Conservation (phyloP, 2,329 filamentous ascomycete species). For the Claviceps cyperi region DNA sequence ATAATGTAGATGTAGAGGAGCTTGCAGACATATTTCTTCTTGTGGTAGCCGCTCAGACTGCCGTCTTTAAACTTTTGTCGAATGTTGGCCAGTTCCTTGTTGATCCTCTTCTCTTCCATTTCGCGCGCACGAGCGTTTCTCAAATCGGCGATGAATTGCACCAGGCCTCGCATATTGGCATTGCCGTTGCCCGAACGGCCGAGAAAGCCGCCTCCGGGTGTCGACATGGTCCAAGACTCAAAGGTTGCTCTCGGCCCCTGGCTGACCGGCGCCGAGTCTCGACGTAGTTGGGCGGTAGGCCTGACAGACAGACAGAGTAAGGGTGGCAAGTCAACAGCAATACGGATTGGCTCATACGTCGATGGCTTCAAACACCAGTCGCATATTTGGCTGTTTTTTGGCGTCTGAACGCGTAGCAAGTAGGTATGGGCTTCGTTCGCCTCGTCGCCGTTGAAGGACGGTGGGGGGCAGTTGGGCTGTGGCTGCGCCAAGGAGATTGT, state of each 20-base stretch:
- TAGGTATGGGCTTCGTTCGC: neutral
- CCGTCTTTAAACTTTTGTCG: slow-evolving; percentile 96
- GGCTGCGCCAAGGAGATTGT: slow-evolving; percentile 1
- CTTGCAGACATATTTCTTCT: slow-evolving; percentile 99
- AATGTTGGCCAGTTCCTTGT: slow-evolving; percentile 98
- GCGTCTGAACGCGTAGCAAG: neutral
- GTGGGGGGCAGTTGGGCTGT: neutral
- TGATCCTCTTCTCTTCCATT: slow-evolving; percentile 96
- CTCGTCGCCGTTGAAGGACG: neutral
- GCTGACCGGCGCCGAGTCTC: neutral
- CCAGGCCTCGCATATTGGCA: slow-evolving; percentile 65
- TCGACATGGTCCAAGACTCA: slow-evolving; percentile 33
- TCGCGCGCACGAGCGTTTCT: slow-evolving; percentile 90
- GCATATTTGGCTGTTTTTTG: neutral
- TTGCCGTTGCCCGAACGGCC: slow-evolving; percentile 51
- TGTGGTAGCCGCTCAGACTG: slow-evolving; percentile 88
- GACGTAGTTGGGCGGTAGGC: neutral
- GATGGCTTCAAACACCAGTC: neutral
- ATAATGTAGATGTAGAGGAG: slow-evolving; percentile 98
- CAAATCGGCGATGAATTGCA: slow-evolving; percentile 96
- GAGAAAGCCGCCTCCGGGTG: slow-evolving; percentile 45
- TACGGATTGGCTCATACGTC: neutral
- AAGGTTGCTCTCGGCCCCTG: slow-evolving; percentile 5
- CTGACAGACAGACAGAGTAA: neutral
- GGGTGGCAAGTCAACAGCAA: neutral